phyloP scores from a whole-genome alignment of 2,329 filamentous ascomycete genomes.

The Ilyonectria robusta region DNA sequence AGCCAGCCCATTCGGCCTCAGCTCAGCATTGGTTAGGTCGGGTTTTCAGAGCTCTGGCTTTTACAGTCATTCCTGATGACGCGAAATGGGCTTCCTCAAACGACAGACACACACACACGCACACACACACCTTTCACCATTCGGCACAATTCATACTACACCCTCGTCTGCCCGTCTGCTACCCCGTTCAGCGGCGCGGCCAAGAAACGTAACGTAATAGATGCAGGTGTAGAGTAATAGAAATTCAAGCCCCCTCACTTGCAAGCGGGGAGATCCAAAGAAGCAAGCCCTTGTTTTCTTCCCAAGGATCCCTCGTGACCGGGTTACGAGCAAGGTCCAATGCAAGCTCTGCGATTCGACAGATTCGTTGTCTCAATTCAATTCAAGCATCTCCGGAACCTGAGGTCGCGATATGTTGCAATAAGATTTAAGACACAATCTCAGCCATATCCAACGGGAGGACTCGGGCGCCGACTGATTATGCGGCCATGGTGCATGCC shows the following conservation, averaged over 20 bases:
- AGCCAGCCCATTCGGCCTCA: neutral
- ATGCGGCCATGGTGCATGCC: neutral
- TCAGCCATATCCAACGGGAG: neutral
- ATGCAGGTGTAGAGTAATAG: conserved; percentile 46
- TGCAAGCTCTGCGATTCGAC: conserved; percentile 42
- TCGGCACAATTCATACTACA: conserved; percentile 7
- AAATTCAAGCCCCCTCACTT: conserved; percentile 38
- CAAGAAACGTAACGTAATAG: conserved; percentile 48
- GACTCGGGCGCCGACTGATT: neutral
- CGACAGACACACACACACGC: conserved; percentile 10
- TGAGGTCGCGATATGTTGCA: neutral
- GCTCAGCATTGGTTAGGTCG: neutral
- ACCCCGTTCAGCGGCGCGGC: conserved; percentile 21
- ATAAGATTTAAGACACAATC: neutral
- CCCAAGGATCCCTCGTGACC: conserved; percentile 41
- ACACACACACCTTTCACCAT: conserved; percentile 22
- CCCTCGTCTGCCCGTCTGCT: conserved; percentile 3
- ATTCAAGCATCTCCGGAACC: conserved; percentile 28
- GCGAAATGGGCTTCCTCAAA: conserved; percentile 15
- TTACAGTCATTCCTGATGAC: conserved; percentile 18
- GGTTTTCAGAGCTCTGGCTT: neutral
- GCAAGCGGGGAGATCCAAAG: conserved; percentile 29
- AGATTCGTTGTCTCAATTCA: conserved; percentile 33
- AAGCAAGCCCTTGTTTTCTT: conserved; percentile 31
- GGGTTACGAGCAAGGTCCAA: conserved; percentile 27